Conservation (phyloP, 805 yeast genomes). For the Kazachstania martiniae region DNA sequence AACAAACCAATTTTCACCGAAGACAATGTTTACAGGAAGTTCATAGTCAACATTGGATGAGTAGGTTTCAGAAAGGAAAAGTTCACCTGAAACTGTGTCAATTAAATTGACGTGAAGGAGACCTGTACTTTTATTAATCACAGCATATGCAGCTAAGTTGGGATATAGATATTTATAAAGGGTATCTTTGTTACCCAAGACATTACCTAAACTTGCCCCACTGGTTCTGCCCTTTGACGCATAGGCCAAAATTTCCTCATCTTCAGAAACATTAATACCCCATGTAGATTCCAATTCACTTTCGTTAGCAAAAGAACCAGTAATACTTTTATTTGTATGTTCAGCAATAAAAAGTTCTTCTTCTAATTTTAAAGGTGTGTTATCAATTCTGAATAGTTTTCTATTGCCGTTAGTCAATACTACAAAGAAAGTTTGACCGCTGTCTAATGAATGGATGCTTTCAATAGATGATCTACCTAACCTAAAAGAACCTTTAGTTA, state of each 20-base stretch:
- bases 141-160: conserved; percentile 44
- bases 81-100: conserved; percentile 61
- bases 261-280: conserved; percentile 22
- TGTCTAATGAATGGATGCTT: conserved; percentile 3
- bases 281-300: conserved; percentile 28
- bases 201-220: conserved; percentile 52
- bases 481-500: background rate
- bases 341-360: conserved; percentile 10
- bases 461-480: background rate
- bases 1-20: conserved; percentile 79
- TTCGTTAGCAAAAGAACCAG: conserved; percentile 18
- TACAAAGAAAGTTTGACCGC: conserved; percentile 12
- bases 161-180: conserved; percentile 79
- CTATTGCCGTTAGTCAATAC: conserved; percentile 8
- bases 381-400: too few species aligned
- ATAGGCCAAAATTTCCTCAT: conserved; percentile 33
- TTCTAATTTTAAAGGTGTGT: too few species aligned
- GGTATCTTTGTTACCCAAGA: conserved; percentile 59
- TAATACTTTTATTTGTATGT: conserved; percentile 13
- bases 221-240: conserved; percentile 25
- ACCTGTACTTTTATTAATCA: conserved; percentile 25
- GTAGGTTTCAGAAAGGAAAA: conserved; percentile 37
- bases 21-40: conserved; percentile 38
- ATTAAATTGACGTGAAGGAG: conserved; percentile 41
- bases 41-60: conserved; percentile 31